Percentiles rank a stretch among this genome's conserved stretches.
phyloP scores from a whole-genome alignment of 78 protist genomes.

The Guillardia theta region DNA sequence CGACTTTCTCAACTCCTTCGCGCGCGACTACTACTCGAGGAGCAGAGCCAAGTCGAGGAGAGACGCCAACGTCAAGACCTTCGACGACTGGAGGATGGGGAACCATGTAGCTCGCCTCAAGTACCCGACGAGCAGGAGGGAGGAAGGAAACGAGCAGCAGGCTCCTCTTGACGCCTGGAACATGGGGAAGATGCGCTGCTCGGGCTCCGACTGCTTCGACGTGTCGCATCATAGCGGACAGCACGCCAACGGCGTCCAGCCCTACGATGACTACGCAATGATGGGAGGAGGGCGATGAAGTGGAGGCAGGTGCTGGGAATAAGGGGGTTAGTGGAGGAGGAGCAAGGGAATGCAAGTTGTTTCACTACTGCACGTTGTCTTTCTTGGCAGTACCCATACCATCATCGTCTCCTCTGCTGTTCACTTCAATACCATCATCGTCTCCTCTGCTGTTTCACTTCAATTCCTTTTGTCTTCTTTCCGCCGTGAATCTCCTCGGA shows the following conservation, averaged over 20 bases:
- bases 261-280: background rate
- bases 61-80: background rate
- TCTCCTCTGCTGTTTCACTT: too few relatives aligned
- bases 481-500: too few relatives aligned
- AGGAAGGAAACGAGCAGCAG: too few relatives aligned
- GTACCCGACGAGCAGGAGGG: background rate
- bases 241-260: background rate
- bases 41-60: background rate
- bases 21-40: background rate
- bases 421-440: too few relatives aligned
- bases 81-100: background rate
- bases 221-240: background rate
- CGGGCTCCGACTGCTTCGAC: slow-evolving; percentile 7
- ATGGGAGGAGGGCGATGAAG: too few relatives aligned
- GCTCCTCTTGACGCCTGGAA: background rate
- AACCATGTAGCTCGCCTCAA: background rate
- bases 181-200: background rate
- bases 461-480: too few relatives aligned
- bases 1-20: background rate
- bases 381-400: too few relatives aligned
- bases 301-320: too few relatives aligned
- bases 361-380: too few relatives aligned
- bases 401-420: too few relatives aligned
- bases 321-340: too few relatives aligned
- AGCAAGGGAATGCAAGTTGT: too few relatives aligned